Evolutionary conservation across 148 eudicot genomes (phyloP).

Genomic region (Suaeda aralocaspica): DNA sequence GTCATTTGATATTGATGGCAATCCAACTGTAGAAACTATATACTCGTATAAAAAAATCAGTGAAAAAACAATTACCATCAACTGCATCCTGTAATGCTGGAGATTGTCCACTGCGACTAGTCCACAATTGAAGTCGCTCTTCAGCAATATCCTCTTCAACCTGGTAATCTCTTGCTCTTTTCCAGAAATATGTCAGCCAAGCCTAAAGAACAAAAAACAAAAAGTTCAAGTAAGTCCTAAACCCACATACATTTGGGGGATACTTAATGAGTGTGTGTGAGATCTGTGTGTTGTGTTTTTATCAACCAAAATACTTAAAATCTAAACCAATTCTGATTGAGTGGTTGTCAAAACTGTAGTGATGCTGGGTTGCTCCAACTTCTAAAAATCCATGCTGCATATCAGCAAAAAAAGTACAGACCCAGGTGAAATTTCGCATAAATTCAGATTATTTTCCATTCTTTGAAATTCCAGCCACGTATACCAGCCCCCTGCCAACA

Average conservation of each 20-base stretch:
- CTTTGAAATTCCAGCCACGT: too few species aligned
- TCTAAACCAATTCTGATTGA: too few species aligned
- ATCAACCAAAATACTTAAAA: too few species aligned
- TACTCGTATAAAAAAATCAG: not conserved
- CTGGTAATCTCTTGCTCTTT: constrained; percentile 69
- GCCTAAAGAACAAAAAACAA: constrained; percentile 35
- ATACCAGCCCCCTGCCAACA: not conserved
- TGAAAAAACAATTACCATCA: constrained; percentile 45
- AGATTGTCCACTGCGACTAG: constrained; percentile 52
- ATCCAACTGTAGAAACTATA: not conserved
- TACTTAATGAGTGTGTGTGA: not conserved
- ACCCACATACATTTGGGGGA: constrained; percentile 3
- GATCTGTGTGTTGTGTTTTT: not conserved
- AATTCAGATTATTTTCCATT: too few species aligned
- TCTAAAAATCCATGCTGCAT: too few species aligned
- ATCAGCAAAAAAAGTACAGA: too few species aligned
- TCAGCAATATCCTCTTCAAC: constrained; percentile 82
- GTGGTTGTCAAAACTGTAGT: too few species aligned
- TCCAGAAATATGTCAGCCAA: constrained; percentile 80
- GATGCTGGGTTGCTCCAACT: too few species aligned
- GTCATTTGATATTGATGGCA: constrained; percentile 11
- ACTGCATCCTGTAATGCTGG: constrained; percentile 75
- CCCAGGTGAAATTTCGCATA: too few species aligned
- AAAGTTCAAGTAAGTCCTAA: not conserved
- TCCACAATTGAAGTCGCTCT: constrained; percentile 66